Conservation (phyloP, 768 basidiomycete genomes). For the Chalciporus chontae region DNA sequence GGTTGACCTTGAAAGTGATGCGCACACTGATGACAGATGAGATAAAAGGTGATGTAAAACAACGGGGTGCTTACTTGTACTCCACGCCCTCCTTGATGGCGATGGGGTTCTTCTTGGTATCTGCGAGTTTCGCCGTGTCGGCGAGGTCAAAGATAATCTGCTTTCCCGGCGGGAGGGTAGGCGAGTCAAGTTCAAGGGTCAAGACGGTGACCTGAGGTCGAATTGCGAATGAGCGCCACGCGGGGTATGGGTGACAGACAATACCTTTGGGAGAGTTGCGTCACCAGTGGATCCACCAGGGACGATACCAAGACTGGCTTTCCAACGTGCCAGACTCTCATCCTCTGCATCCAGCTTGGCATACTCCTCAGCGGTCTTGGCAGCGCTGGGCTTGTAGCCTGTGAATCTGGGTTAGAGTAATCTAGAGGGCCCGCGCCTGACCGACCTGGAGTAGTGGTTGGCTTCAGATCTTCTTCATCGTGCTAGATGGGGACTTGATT, state of each 20-base stretch:
- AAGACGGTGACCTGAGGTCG: constrained; percentile 60
- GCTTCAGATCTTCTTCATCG: constrained; percentile 71
- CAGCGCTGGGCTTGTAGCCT: constrained; percentile 75
- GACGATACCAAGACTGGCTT: constrained; percentile 85
- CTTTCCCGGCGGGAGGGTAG: constrained; percentile 60
- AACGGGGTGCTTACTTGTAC: constrained; percentile 59
- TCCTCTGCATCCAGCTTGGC: constrained; percentile 84
- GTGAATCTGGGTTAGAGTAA: constrained; percentile 20
- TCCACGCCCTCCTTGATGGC: constrained; percentile 82
- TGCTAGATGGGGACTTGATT: constrained; percentile 28
- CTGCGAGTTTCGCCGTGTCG: constrained; percentile 39
- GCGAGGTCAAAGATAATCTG: constrained; percentile 65
- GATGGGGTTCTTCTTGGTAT: constrained; percentile 76
- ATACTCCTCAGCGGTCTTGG: constrained; percentile 77
- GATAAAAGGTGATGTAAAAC: neutral
- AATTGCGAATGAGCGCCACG: constrained; percentile 21
- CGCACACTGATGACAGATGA: constrained; percentile 51
- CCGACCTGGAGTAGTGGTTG: constrained; percentile 65
- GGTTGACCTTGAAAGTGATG: constrained; percentile 84
- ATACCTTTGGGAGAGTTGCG: constrained; percentile 64
- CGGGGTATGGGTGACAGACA: constrained; percentile 3
- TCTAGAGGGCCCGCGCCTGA: constrained; percentile 9
- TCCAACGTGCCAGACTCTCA: constrained; percentile 94
- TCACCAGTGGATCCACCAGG: constrained; percentile 41
- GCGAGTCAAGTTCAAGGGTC: constrained; percentile 76